Percentiles rank a stretch among this genome's conserved stretches.
Evolutionary conservation across 768 basidiomycete species (phyloP).

Genomic region (Mycena filopes): DNA sequence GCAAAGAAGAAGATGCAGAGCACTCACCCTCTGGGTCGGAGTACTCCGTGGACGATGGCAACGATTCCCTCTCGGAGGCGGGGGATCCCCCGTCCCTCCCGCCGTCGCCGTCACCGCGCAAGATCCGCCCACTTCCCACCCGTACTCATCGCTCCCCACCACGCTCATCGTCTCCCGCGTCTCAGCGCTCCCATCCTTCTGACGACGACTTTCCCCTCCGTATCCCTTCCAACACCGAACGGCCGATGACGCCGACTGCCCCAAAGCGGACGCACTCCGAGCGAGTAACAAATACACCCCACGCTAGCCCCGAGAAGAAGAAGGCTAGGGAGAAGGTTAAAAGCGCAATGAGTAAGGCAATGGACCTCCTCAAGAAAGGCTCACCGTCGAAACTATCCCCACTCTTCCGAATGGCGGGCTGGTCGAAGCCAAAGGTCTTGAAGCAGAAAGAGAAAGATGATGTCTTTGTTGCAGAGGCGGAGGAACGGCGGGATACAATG

Average conservation of each 20-base stretch:
- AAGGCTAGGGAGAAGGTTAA: conserved; percentile 13
- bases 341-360: conserved; percentile 10
- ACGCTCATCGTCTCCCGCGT: background rate
- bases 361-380: background rate
- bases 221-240: background rate
- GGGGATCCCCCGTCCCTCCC: background rate
- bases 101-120: background rate
- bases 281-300: conserved; percentile 16
- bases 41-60: background rate
- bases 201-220: conserved; percentile 5
- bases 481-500: background rate
- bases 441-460: conserved; percentile 13
- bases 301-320: conserved; percentile 21
- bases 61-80: background rate
- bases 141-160: background rate
- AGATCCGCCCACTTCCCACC: background rate
- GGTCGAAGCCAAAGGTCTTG: conserved; percentile 19
- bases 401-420: conserved; percentile 19
- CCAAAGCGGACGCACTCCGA: conserved; percentile 14
- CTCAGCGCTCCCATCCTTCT: background rate
- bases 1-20: background rate
- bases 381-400: conserved; percentile 9
- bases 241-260: conserved; percentile 12
- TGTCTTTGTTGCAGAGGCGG: background rate
- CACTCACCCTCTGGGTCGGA: background rate